These are phyloP conservation scores for Scheffersomyces titani DNA, from an alignment of 1,139 yeast genomes.

Conservation along the genomic window DNA sequence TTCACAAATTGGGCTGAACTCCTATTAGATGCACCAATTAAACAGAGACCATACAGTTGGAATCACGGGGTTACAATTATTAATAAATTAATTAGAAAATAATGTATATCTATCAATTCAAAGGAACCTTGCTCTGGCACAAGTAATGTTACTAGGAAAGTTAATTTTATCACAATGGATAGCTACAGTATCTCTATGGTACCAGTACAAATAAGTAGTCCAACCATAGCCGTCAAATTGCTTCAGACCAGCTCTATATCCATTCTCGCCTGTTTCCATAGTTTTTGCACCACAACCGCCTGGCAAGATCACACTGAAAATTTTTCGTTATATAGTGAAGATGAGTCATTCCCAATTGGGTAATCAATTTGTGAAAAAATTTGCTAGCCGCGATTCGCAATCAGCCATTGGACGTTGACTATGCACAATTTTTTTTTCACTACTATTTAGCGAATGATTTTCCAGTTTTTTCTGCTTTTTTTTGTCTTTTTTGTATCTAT, in stretches of 20 bases:
- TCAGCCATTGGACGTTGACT: constrained; percentile 16
- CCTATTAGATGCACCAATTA: neutral
- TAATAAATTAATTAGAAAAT: neutral
- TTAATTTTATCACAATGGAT: neutral
- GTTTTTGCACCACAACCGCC: neutral
- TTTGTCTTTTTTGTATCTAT: neutral
- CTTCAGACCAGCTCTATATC: neutral
- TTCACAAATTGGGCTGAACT: too few relatives aligned
- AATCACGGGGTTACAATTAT: neutral
- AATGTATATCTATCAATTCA: neutral
- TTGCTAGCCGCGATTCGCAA: constrained; percentile 44
- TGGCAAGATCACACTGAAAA: neutral
- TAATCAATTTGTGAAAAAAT: constrained; percentile 21
- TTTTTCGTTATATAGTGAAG: neutral
- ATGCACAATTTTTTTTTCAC: neutral
- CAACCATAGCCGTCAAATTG: neutral
- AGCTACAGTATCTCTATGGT: neutral
- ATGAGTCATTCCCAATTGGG: constrained; percentile 31
- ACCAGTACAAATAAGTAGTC: neutral
- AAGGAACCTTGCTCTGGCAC: neutral
- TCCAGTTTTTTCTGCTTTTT: constrained; percentile 4
- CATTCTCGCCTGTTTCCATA: neutral
- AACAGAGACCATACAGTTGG: neutral
- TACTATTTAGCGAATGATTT: neutral
- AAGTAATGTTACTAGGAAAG: neutral